phyloP scores from a whole-genome alignment of 2,329 filamentous ascomycete genomes.

The Fusarium sp. region DNA sequence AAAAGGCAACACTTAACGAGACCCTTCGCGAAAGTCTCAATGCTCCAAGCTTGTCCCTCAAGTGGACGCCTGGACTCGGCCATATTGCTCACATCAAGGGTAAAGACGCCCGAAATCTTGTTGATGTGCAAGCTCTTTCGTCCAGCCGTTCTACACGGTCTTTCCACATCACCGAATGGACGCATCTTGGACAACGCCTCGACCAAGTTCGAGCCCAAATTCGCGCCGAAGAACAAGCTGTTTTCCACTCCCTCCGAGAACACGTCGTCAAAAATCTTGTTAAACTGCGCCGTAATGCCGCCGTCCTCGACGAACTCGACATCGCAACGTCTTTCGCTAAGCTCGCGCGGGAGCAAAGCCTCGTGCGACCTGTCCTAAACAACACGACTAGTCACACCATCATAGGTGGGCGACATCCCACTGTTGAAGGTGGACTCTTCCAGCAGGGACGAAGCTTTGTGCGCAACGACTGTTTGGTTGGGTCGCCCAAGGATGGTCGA shows the following conservation, averaged over 20 bases:
- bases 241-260: conserved; percentile 80
- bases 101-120: conserved; percentile 69
- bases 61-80: conserved; percentile 87
- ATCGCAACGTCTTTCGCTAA: conserved; percentile 87
- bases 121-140: conserved; percentile 65
- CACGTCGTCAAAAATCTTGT: conserved; percentile 85
- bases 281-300: conserved; percentile 87
- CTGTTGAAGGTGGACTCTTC: conserved; percentile 85
- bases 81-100: conserved; percentile 93
- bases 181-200: conserved; percentile 79
- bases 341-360: conserved; percentile 78
- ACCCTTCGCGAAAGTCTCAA: conserved; percentile 71
- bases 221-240: conserved; percentile 82
- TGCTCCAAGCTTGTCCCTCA: conserved; percentile 77
- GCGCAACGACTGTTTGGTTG: conserved; percentile 86
- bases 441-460: conserved; percentile 86
- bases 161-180: conserved; percentile 89
- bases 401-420: conserved; percentile 88
- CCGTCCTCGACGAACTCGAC: conserved; percentile 93
- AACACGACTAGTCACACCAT: conserved; percentile 76
- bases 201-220: conserved; percentile 84
- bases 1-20: conserved; percentile 71
- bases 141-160: conserved; percentile 87
- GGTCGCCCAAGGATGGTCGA: conserved; percentile 72
- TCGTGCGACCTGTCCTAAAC: conserved; percentile 80